These are phyloP conservation scores for Lasiodiplodia citricola DNA, from an alignment of 2,329 filamentous ascomycete species.

Conservation along the genomic window DNA sequence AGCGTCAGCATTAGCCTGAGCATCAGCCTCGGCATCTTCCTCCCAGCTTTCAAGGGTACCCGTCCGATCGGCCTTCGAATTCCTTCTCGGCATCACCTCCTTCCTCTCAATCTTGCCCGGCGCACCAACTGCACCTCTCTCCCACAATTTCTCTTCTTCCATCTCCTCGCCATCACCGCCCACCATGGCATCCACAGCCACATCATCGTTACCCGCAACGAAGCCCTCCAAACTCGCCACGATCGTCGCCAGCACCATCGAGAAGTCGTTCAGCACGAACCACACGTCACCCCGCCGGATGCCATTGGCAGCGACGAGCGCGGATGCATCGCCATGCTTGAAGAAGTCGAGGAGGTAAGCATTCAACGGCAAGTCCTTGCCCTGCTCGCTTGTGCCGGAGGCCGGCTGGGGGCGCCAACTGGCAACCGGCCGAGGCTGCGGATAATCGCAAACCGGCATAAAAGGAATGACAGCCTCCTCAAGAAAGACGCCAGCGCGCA, in stretches of 20 bases:
- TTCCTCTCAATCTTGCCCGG: constrained; percentile 33
- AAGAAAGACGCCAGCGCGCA: constrained; percentile 72
- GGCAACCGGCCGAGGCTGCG: too few species aligned
- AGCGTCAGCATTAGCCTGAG: constrained; percentile 30
- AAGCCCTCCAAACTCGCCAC: constrained; percentile 67
- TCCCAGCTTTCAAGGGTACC: constrained; percentile 43
- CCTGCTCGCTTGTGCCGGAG: too few species aligned
- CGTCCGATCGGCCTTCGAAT: constrained; percentile 32
- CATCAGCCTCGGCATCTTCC: constrained; percentile 40
- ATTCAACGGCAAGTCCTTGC: constrained; percentile 56
- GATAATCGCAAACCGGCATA: constrained; percentile 61
- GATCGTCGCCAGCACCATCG: constrained; percentile 71
- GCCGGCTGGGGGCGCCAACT: too few species aligned
- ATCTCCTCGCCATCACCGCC: constrained; percentile 33
- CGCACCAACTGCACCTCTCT: constrained; percentile 52
- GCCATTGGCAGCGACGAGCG: constrained; percentile 67
- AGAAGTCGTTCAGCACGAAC: constrained; percentile 74
- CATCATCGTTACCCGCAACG: constrained; percentile 53
- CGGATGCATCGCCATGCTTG: constrained; percentile 69
- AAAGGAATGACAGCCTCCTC: constrained; percentile 76
- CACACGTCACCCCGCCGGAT: constrained; percentile 72
- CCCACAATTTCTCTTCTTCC: constrained; percentile 50
- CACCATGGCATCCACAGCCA: constrained; percentile 58
- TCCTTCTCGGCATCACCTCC: constrained; percentile 40
- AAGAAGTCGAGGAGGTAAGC: constrained; percentile 78